These are phyloP conservation scores for Penicillium vulpinum DNA, from an alignment of 2,329 filamentous ascomycete species.

Conservation along the genomic window DNA sequence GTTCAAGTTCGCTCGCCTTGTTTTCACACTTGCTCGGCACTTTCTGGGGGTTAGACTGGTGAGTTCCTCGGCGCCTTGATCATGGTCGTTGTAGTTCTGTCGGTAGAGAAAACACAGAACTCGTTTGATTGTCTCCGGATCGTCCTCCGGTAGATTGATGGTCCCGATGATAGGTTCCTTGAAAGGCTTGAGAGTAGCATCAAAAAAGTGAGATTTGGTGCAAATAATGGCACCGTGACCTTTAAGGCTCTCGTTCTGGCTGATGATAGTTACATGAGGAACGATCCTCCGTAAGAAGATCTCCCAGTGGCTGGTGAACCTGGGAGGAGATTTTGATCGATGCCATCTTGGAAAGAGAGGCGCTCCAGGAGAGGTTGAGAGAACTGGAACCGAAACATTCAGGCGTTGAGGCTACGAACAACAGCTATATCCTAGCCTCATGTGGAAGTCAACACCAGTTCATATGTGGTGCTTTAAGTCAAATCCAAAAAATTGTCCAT, in stretches of 20 bases:
- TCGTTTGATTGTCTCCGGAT: background rate
- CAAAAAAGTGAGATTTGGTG: background rate
- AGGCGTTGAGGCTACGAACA: background rate
- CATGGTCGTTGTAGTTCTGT: background rate
- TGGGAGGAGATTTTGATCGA: background rate
- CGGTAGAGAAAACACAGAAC: background rate
- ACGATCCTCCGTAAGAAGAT: background rate
- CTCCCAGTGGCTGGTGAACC: background rate
- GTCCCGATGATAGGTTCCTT: background rate
- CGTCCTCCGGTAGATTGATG: too few species aligned
- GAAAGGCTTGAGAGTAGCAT: background rate
- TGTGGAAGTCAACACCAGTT: background rate
- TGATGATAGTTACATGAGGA: background rate
- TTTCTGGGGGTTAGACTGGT: too few species aligned
- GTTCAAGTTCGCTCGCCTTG: too few species aligned
- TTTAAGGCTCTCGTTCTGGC: background rate
- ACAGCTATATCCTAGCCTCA: background rate
- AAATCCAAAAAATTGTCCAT: background rate
- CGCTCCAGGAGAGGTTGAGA: background rate
- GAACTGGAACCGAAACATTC: background rate
- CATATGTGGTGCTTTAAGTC: background rate
- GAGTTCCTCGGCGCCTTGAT: background rate
- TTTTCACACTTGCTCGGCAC: background rate
- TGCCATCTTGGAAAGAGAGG: background rate
- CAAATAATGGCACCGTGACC: background rate